Evolutionary conservation across 805 yeast species (phyloP).

Genomic region (Wickerhamomyces subpelliculosus): DNA sequence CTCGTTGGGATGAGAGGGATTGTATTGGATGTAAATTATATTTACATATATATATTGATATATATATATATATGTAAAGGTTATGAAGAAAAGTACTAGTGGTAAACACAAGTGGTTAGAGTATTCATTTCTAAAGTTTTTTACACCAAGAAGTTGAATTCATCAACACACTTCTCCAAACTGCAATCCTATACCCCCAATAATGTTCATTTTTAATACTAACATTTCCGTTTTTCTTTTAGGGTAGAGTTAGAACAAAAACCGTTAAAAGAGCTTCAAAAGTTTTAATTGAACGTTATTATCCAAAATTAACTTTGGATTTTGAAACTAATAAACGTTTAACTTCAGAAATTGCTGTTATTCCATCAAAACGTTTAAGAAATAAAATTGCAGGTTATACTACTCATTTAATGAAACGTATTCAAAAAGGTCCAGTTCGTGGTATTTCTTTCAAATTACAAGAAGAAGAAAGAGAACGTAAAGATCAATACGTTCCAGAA

Average conservation of each 20-base stretch:
- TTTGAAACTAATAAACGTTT: constrained; percentile 99
- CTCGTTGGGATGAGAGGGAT: too few species aligned
- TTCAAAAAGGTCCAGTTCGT: constrained; percentile 99
- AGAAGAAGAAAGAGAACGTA: constrained; percentile 99
- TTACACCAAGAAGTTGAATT: too few species aligned
- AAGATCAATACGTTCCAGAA: constrained; percentile 99
- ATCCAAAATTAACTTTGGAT: constrained; percentile 99
- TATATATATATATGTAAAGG: too few species aligned
- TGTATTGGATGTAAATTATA: too few species aligned
- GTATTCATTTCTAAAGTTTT: too few species aligned
- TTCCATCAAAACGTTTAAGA: constrained; percentile 99
- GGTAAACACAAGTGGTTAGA: too few species aligned
- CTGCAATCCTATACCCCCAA: too few species aligned
- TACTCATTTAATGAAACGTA: constrained; percentile 99
- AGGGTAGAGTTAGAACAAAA: constrained; percentile 99
- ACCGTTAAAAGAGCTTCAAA: constrained; percentile 99
- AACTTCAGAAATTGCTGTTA: constrained; percentile 96
- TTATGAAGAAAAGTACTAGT: too few species aligned
- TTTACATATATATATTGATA: too few species aligned
- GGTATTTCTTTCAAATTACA: constrained; percentile 99
- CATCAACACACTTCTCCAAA: too few species aligned
- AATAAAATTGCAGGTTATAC: constrained; percentile 99
- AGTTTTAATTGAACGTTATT: constrained; percentile 98
- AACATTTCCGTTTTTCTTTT: constrained; percentile 9
- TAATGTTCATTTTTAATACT: too few species aligned